Evolutionary conservation across 805 yeast species (phyloP).

Genomic region (Candida michaelii): DNA sequence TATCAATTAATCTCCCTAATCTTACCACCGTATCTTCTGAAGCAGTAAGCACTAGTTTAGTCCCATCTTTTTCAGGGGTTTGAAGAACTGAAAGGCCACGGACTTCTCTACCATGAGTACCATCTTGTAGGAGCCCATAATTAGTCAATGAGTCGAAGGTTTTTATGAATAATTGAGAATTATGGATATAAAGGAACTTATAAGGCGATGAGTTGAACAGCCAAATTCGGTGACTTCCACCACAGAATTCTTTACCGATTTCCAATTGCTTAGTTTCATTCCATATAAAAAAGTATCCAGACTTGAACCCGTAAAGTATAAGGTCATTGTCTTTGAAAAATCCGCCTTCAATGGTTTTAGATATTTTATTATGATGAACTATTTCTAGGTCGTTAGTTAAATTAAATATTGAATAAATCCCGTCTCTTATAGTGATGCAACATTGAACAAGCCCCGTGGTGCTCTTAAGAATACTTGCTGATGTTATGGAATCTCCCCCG

Average conservation of each 20-base stretch:
- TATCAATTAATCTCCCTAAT: conserved; percentile 41
- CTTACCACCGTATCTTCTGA: conserved; percentile 86
- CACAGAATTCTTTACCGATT: conserved; percentile 70
- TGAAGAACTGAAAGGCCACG: conserved; percentile 66
- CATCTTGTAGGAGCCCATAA: conserved; percentile 43
- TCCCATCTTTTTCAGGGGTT: conserved; percentile 23
- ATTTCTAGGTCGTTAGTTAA: conserved; percentile 13
- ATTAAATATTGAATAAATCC: conserved; percentile 50
- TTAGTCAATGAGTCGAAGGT: conserved; percentile 13
- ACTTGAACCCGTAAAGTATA: conserved; percentile 77
- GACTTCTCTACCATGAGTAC: conserved; percentile 91
- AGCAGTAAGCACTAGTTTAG: conserved; percentile 63
- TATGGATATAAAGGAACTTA: conserved; percentile 59
- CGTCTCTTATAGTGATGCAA: conserved; percentile 64
- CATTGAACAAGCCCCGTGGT: conserved; percentile 19
- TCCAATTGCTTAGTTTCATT: conserved; percentile 78
- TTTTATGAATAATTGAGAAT: conserved; percentile 45
- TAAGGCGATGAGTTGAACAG: conserved; percentile 33
- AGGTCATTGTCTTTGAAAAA: conserved; percentile 40
- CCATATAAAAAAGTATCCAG: conserved; percentile 75
- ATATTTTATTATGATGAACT: conserved; percentile 58
- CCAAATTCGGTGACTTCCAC: conserved; percentile 93
- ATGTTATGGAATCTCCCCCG: conserved; percentile 69
- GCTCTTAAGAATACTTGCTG: conserved; percentile 40
- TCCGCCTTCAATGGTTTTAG: conserved; percentile 82